Evolutionary conservation across 1,284 basidiomycete genomes (phyloP), one percentile per base, ranked within the genome.

Genomic region (Austropuccinia psidii): DNA sequence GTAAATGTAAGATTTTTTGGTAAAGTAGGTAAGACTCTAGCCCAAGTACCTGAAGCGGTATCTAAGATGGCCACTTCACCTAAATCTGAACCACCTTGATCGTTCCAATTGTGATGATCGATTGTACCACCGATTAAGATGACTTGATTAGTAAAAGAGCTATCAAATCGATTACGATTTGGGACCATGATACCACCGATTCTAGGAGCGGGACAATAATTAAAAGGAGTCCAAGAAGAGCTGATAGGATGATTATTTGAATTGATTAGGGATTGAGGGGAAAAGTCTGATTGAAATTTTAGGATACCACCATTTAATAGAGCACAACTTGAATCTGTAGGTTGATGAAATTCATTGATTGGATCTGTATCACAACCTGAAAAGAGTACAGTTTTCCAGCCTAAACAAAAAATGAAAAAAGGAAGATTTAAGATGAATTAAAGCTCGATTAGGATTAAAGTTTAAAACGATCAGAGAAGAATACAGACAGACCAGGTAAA

Each of bases 41-140:
- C 85, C 89, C 89, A 91, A n/a, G 84, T 81, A 15, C 85, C 88
- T 33, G 85, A 85, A 64, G 84, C 82, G 43, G 84, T 82, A 75
- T 89, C 85, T 35, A 90, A 81, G 19, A 90, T 82, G 75, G 84
- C 89, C 69, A 90, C 86, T 84, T 90, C 89, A 49, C 89, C 89
- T 1, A 82, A 81, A 24, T 82, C 78, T 13, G 87, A 81, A 0
- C 86, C 86, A 49, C 83, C 83, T 43, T 83, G 83, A 78, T 90
- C 89, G 62, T 88, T 79, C 89, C 89, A 90, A 58, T 83, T 77
- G 3, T 86, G 84, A 19, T 81, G 79, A 77, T 90, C 84, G 68
- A 87, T 86, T 1, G 84, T 85, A 9, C 89, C 89, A 24, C 89
- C 83, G 43, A 90, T 79, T 66, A 89, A 82, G 76, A 89, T 87